phyloP scores from a whole-genome alignment of 129 eudicot genomes.

The Oenanthe sinensis region DNA sequence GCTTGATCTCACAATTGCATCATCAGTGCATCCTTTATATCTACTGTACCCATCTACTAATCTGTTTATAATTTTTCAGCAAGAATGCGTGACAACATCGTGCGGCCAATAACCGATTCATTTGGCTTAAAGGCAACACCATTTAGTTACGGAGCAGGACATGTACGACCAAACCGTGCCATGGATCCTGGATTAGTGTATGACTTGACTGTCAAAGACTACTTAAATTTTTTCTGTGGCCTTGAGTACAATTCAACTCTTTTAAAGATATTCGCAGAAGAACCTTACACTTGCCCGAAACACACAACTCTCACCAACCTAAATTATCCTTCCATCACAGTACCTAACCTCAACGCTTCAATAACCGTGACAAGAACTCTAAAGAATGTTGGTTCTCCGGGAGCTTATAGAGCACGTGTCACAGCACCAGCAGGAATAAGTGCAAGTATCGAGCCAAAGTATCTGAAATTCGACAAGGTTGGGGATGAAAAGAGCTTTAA shows the following conservation, averaged over 20 bases:
- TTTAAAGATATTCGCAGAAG: slow-evolving; percentile 29
- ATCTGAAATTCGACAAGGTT: slow-evolving; percentile 32
- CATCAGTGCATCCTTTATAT: background rate
- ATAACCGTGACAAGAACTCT: slow-evolving; percentile 54
- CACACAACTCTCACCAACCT: slow-evolving; percentile 38
- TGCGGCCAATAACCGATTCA: slow-evolving; percentile 50
- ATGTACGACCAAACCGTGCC: slow-evolving; percentile 70
- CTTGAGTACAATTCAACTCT: slow-evolving; percentile 51
- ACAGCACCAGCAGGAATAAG: slow-evolving; percentile 36
- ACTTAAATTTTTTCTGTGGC: slow-evolving; percentile 58
- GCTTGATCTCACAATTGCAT: background rate
- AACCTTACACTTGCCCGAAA: slow-evolving; percentile 39
- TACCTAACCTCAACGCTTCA: slow-evolving; percentile 53
- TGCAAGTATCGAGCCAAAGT: slow-evolving; percentile 34
- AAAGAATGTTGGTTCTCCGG: slow-evolving; percentile 69
- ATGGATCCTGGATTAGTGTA: slow-evolving; percentile 83
- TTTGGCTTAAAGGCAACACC: slow-evolving; percentile 60
- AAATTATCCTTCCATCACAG: slow-evolving; percentile 74
- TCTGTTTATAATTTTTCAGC: slow-evolving; percentile 24
- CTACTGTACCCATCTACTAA: background rate
- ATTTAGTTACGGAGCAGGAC: slow-evolving; percentile 75
- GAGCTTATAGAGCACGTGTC: slow-evolving; percentile 36
- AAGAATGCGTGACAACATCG: slow-evolving; percentile 50
- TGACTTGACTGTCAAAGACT: slow-evolving; percentile 34
- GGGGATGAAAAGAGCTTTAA: slow-evolving; percentile 63